Evolutionary conservation across 2,329 filamentous ascomycete species (phyloP), one percentile per base, ranked within the genome.

Genomic region (Colletotrichum sp.): DNA sequence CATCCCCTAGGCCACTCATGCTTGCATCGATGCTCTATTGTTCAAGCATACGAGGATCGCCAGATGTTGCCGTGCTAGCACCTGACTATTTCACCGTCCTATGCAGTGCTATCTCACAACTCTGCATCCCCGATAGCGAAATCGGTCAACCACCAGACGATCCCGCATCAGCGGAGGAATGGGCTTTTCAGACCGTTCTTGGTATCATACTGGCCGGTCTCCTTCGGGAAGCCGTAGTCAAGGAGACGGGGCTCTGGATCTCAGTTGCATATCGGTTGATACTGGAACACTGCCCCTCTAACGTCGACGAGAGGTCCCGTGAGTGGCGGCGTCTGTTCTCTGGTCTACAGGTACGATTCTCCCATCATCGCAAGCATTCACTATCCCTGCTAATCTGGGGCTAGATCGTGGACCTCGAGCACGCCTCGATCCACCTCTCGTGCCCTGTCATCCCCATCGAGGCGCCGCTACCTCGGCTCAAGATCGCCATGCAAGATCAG

Each of bases 11-110:
- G 16, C 87, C 87, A 2, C 80, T 88, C 2, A 81, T 88, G 12
- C 79, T 88, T 7, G 86, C 86, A 5, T 83, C 87, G 0, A 87
- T 88, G 70, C 81, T 88, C 1, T 88, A 88, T 79, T 87, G 81
- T 80, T 87, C 79, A 39, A 86, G 80, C 77, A 84, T 79, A 21
- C 81, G 79, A 57, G 84, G 83, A 0, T 60, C 81, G 2, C 77
- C 82, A 1, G 84, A 85, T 7, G 78, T 84, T 10, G 85, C 85
- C 7, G 80, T 80, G 0, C 67, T 86, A 8, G 83, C 85, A 0
- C 81, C 84, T 1, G 81, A 83, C n/a, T 88, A 86, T 75, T 86
- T 86, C 73, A 74, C 77, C 8, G 82, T 86, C 1, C 76, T 87
- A 13, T 85, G 83, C 73, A 82, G 79, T 65, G 84, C 85, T 16